A percentile compares a stretch with the other conserved stretches of the same genome.
Conservation (phyloP, 1,284 basidiomycete species). For the Trichosporon sp. region DNA sequence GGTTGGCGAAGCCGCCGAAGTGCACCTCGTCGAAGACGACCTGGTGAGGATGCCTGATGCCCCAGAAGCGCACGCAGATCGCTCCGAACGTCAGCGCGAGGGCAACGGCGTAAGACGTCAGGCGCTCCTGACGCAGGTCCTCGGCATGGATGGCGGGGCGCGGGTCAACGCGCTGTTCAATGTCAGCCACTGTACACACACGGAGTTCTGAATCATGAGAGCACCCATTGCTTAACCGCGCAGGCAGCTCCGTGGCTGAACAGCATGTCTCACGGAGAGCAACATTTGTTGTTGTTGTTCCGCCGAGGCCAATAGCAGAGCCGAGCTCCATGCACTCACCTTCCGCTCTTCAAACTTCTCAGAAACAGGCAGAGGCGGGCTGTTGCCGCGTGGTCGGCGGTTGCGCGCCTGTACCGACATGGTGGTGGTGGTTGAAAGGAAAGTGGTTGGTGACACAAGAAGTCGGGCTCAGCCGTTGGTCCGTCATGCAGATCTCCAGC, state of each 20-base stretch:
- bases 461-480: not conserved
- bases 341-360: conserved; percentile 16
- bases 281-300: not conserved
- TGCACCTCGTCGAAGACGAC: conserved; percentile 98
- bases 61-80: conserved; percentile 79
- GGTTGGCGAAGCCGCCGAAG: conserved; percentile 82
- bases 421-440: not conserved
- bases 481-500: no score
- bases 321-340: conserved; percentile 5
- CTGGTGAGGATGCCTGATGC: conserved; percentile 87
- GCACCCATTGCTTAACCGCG: no score
- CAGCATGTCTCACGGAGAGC: no score
- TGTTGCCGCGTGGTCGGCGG: conserved; percentile 9
- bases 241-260: no score
- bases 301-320: not conserved
- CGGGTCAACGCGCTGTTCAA: conserved; percentile 5
- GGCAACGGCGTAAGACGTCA: conserved; percentile 33
- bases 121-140: conserved; percentile 25
- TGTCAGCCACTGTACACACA: not conserved
- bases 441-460: not conserved
- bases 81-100: conserved; percentile 61
- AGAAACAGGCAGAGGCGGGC: conserved; percentile 11
- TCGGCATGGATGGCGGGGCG: conserved; percentile 14
- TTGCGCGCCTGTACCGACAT: conserved; percentile 18
- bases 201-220: no score